phyloP scores from a whole-genome alignment of 495 filamentous ascomycete species.

The Neurospora pannonica region DNA sequence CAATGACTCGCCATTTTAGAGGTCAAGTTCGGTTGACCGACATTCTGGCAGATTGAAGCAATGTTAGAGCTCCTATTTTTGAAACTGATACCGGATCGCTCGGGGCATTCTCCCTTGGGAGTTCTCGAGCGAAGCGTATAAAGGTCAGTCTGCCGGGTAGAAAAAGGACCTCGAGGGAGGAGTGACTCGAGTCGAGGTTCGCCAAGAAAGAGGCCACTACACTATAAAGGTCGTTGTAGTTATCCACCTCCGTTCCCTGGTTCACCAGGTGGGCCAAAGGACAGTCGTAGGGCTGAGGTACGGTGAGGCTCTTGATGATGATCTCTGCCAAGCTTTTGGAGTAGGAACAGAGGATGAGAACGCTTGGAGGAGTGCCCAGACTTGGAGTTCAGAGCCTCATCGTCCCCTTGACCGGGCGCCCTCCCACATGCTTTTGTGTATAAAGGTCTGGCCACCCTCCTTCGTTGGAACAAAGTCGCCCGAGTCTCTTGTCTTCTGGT shows the following conservation, averaged over 20 bases:
- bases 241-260: not conserved
- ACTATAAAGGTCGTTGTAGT: not conserved
- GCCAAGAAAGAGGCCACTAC: not conserved
- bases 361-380: not conserved
- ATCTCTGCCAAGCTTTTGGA: not conserved
- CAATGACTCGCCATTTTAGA: not conserved
- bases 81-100: not conserved
- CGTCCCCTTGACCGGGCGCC: not conserved
- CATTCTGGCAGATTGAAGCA: not conserved
- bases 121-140: not conserved
- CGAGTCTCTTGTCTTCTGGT: not conserved
- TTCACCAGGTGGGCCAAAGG: not conserved
- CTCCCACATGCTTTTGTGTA: not conserved
- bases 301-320: not conserved
- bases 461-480: not conserved
- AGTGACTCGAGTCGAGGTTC: not conserved
- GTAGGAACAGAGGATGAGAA: not conserved
- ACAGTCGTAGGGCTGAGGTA: not conserved
- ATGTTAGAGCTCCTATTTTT: not conserved
- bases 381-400: not conserved
- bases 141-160: not conserved
- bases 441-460: not conserved
- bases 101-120: not conserved
- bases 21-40: not conserved
- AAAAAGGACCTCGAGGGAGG: not conserved